Evolutionary conservation across 2,329 filamentous ascomycete genomes (phyloP), one percentile per base, ranked within the genome.

Genomic region (Cladosporium colombiae): DNA sequence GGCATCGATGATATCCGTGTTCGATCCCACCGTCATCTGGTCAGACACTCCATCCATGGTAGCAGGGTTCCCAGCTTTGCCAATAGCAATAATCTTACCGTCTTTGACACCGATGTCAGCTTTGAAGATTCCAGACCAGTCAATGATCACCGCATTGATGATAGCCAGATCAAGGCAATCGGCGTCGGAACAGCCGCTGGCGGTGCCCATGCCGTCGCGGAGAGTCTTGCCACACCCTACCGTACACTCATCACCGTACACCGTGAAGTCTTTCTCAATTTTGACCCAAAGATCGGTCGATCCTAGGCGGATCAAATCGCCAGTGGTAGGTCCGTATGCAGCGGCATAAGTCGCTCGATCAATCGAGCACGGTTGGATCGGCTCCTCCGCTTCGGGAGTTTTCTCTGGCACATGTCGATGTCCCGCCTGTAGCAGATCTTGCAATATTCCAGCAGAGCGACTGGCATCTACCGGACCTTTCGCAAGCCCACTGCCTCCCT

Each of bases 201-300:
- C 91, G 80, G 97, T 93, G 3, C 93, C 93, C 93, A 97, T 97
- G 44, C 93, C 93, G 77, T 97, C 93, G 68, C 93, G 86, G 66
- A 97, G 79, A 50, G 91, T 94, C 83, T 97, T 97, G 56, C 93
- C 93, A 56, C 93, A 93, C 16, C 93, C 93, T 78, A 97, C 97
- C 71, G 92, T 90, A 77, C 93, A 97, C 80, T 97, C 93, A 68
- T 97, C 93, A 13, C 93, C 93, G 75, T 95, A 96, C 5, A 82
- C 81, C 0, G 92, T 93, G 71, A 89, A 81, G 74, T 97, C 93
- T 69, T 88, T 89, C 79, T 97, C 93, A 10, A 97, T 91, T 76
- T 88, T 87, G 73, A 97, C 83, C 92, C 92, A 97, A 14, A 97
- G 83, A 75, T 96, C 89, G 3, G 92, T 97, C 68, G 86, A 84